Evolutionary conservation across 805 yeast genomes (phyloP), one percentile per base, ranked within the genome.

Genomic region (Wickerhamomyces strasburgensis): DNA sequence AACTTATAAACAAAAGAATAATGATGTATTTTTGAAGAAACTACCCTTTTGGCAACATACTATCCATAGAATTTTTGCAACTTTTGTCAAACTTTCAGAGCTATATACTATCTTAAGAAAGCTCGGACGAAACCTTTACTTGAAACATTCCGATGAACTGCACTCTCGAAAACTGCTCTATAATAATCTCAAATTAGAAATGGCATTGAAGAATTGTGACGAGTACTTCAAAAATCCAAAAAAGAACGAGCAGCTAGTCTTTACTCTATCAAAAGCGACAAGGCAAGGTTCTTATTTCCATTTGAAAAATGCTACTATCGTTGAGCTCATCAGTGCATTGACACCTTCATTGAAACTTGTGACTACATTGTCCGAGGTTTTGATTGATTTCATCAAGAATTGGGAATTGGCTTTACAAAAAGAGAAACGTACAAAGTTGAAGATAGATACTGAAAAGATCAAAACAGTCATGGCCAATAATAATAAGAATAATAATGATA

Each of bases 51-150:
- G 65, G 61, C 49, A 58, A n/a, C 63, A 57, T 40, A 53, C 73
- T 0, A 48, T 73, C 28, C 82, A 77, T 46, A 60, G 71, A 39
- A 56, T 73, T 4, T 64, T 73, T 39, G 62, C 72, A 13, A 48
- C 40, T 10, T 43, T 45, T 24, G 37, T 51, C 6, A 55, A 72
- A 29, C 48, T 71, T 23, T 65, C 68, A 35, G 77, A 72, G 34
- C 40, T 69, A 17, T 70, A 69, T 43, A 51, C 64, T 14, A 54
- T 65, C 1, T 44, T 65, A 13, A 56, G 75, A 27, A 59, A 58
- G 30, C 54, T 67, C 35, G 74, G 72, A 1, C 56, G 73, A 38
- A 67, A 62, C 26, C 47, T 64, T 13, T 70, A 61, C 43, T 41
- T 65, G 4, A 62, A 71, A 3, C 61, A 62, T 37, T 43, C 53